phyloP scores from a whole-genome alignment of 495 filamentous ascomycete species.

The Tuber aestivum region DNA sequence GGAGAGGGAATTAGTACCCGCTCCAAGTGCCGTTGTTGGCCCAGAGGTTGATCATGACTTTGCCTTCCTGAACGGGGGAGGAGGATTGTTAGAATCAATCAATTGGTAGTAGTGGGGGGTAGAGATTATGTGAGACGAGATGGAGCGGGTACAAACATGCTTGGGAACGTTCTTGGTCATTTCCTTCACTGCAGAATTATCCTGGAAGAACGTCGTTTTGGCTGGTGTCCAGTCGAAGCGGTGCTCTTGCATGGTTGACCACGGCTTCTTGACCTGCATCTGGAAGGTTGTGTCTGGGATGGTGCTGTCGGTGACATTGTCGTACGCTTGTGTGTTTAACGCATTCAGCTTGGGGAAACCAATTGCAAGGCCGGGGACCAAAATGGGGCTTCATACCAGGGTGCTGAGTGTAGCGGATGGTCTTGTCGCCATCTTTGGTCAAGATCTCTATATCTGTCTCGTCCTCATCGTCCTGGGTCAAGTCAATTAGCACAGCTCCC shows the following conservation, averaged over 20 bases:
- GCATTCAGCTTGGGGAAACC: background rate
- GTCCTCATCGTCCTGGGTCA: conserved; percentile 29
- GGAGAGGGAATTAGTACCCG: conserved; percentile 18
- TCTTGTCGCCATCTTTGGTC: conserved; percentile 21
- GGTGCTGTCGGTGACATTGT: conserved; percentile 12
- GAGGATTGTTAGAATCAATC: conserved; percentile 6
- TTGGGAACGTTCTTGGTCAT: conserved; percentile 36
- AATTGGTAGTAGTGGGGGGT: background rate
- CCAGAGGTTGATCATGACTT: conserved; percentile 39
- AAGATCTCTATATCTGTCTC: conserved; percentile 41
- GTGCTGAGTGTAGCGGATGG: conserved; percentile 40
- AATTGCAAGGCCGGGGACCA: background rate
- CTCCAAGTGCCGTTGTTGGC: conserved; percentile 40
- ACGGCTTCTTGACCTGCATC: conserved; percentile 24
- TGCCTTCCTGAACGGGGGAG: conserved; percentile 21
- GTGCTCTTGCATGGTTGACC: conserved; percentile 36
- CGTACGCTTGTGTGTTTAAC: conserved; percentile 29
- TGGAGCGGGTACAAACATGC: conserved; percentile 25
- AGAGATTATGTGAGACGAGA: conserved; percentile 8
- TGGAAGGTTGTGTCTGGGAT: conserved; percentile 25
- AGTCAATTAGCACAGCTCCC: conserved; percentile 2
- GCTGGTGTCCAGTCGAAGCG: conserved; percentile 36
- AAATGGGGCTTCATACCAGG: conserved; percentile 22
- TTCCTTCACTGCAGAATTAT: conserved; percentile 15
- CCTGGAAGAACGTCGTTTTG: conserved; percentile 36